Percentiles rank a stretch among this genome's conserved stretches.
These are phyloP conservation scores for Metarhizium brunneum DNA, from an alignment of 2,329 filamentous ascomycete species.

Conservation along the genomic window DNA sequence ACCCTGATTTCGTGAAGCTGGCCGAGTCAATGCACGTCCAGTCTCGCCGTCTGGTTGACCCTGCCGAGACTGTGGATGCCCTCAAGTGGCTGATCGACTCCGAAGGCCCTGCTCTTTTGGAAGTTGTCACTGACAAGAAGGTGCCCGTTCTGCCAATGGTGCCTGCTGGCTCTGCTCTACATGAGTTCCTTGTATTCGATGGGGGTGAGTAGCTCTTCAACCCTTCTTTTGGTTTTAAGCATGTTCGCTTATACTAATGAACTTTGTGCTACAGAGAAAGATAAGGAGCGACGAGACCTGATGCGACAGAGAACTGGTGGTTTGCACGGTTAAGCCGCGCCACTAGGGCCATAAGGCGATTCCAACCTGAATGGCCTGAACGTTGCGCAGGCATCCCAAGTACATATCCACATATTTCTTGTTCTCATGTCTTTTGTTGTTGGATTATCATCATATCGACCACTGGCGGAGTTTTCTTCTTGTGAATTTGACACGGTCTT, in stretches of 20 bases:
- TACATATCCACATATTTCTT: not conserved
- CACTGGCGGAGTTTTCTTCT: not conserved
- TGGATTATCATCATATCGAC: not conserved
- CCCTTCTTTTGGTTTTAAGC: too few relatives aligned
- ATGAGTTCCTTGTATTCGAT: constrained; percentile 65
- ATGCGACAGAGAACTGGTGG: constrained; percentile 55
- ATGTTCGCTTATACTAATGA: too few relatives aligned
- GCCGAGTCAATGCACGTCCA: too few relatives aligned
- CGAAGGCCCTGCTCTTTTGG: constrained; percentile 85
- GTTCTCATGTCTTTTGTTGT: constrained; percentile 1
- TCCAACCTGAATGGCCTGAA: not conserved
- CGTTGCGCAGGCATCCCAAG: not conserved
- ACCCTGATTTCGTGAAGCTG: too few relatives aligned
- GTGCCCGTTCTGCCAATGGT: constrained; percentile 98
- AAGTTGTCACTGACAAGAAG: constrained; percentile 86
- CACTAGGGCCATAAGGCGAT: not conserved
- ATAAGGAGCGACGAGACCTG: constrained; percentile 16
- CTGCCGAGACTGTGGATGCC: too few relatives aligned
- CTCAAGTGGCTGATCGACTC: constrained; percentile 54
- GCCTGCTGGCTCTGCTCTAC: constrained; percentile 72
- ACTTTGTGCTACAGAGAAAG: too few relatives aligned
- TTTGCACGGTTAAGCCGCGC: constrained; percentile 25
- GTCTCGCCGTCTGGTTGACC: too few relatives aligned
- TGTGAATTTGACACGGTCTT: constrained; percentile 3
- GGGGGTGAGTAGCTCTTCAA: not conserved